Base-by-base conservation (phyloP, 2,329 filamentous ascomycete species). In the Ceratocystis albifundus region DNA sequence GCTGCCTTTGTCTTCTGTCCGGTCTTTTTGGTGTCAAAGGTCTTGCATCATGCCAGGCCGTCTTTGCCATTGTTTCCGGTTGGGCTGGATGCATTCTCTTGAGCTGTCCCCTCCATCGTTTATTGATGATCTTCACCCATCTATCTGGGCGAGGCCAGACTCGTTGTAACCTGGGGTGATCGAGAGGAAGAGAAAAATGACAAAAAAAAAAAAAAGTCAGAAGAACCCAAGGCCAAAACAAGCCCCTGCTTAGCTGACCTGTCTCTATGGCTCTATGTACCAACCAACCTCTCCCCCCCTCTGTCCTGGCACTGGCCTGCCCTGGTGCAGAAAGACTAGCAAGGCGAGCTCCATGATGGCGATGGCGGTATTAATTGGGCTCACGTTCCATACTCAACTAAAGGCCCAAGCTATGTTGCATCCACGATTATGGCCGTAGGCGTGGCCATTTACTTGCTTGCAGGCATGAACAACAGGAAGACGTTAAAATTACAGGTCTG, bases 271-370 rank as follows among this genome's bases (percentile, higher is more conserved):
- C n/a, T 7, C 2, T 28, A 57, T 57, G n/a, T n/a, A n/a, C n/a
- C n/a, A n/a, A 12, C 53, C 53, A 57, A 17, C 53, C 53, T 57
- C 53, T 57, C 53, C 53, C 53, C 32, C 15, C 53, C 53, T 57
- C 15, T 57, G 53, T 25, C 53, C 8, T 32, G 22, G 28, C 4
- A 25, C 28, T 41, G 12, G 36, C 10, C 36, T 15, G 36, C 36
- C 36, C 10, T 41, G 3, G 36, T 17, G 1, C 8, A 12, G 53
- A 17, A 30, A 57, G 20, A 20, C 48, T 28, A 55, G 10, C n/a
- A 55, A 25, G 50, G 25, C 50, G 25, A 57, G 28, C 28, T 28
- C 28, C 4, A 12, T 17, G 25, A 10, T n/a, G 53, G 53, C 28
- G 3, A 12, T 17, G 25, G 22, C 8, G 53, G 53, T 17, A 10